Conservation (phyloP, 2,329 filamentous ascomycete species). For the Allantophomopsis lycopodina region DNA sequence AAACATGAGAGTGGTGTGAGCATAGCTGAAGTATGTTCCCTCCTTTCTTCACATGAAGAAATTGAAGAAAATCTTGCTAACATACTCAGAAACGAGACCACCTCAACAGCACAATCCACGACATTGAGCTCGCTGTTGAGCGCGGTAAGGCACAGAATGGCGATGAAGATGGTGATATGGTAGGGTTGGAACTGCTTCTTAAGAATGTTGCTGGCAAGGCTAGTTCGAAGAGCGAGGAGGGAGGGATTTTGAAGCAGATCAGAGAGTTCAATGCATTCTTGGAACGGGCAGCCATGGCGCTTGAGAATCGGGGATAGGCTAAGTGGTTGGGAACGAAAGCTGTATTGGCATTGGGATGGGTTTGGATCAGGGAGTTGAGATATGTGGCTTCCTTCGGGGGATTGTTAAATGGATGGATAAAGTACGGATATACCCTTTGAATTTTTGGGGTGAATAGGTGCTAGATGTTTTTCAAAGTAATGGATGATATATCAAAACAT, state of each 20-base stretch:
- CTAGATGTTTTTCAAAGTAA: no score
- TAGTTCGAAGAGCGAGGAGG: slow-evolving; percentile 31
- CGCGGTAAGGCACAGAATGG: slow-evolving; percentile 33
- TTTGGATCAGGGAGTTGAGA: no score
- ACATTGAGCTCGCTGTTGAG: slow-evolving; percentile 43
- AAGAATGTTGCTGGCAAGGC: slow-evolving; percentile 39
- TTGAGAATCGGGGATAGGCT: slow-evolving; percentile 25
- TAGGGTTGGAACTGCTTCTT: slow-evolving; percentile 42
- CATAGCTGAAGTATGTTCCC: slow-evolving; percentile 31
- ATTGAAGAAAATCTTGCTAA: background rate
- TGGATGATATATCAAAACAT: no score
- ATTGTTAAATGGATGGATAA: no score
- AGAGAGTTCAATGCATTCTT: slow-evolving; percentile 49
- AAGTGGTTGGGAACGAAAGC: background rate
- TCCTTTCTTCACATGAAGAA: background rate
- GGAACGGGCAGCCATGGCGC: slow-evolving; percentile 41
- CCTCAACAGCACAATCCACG: slow-evolving; percentile 44
- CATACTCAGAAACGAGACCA: slow-evolving; percentile 6
- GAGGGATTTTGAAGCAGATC: slow-evolving; percentile 40
- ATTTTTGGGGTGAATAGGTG: no score
- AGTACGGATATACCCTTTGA: no score
- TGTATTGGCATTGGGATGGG: no score
- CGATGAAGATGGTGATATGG: slow-evolving; percentile 34
- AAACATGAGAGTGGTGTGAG: slow-evolving; percentile 41
- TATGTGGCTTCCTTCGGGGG: no score